A percentile compares a stretch with the other conserved stretches of the same genome.
These are phyloP conservation scores for Blastobotrys chiropterorum DNA, from an alignment of 805 yeast genomes.

Conservation along the genomic window DNA sequence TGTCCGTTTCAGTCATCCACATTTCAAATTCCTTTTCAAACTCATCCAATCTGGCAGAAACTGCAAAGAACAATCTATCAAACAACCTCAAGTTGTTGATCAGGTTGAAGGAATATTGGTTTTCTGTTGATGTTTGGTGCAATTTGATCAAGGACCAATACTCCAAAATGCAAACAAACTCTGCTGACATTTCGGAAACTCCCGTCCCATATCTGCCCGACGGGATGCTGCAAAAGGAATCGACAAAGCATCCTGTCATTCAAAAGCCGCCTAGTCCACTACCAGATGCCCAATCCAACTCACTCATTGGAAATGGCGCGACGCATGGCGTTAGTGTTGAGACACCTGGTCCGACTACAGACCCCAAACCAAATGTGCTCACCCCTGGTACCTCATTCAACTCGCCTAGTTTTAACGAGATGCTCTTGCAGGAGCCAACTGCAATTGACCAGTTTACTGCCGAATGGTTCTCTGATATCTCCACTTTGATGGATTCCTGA, in stretches of 20 bases:
- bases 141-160: conserved; percentile 29
- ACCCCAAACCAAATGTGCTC: background rate
- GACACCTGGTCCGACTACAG: background rate
- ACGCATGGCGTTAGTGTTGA: background rate
- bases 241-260: background rate
- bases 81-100: conserved; percentile 28
- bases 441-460: conserved; percentile 3
- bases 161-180: conserved; percentile 3
- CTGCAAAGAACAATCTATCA: conserved; percentile 30
- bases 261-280: background rate
- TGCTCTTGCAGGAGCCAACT: background rate
- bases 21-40: conserved; percentile 29
- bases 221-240: background rate
- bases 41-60: conserved; percentile 24
- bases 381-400: background rate
- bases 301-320: background rate
- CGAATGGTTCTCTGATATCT: conserved; percentile 1
- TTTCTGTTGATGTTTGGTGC: conserved; percentile 32
- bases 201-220: conserved; percentile 1
- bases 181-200: background rate
- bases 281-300: background rate
- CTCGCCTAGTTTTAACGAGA: background rate
- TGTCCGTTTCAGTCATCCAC: conserved; percentile 30
- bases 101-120: conserved; percentile 30
- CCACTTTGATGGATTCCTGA: background rate